Base-by-base conservation (phyloP, 2,329 filamentous ascomycete genomes). In the Aureobasidium sp. region DNA sequence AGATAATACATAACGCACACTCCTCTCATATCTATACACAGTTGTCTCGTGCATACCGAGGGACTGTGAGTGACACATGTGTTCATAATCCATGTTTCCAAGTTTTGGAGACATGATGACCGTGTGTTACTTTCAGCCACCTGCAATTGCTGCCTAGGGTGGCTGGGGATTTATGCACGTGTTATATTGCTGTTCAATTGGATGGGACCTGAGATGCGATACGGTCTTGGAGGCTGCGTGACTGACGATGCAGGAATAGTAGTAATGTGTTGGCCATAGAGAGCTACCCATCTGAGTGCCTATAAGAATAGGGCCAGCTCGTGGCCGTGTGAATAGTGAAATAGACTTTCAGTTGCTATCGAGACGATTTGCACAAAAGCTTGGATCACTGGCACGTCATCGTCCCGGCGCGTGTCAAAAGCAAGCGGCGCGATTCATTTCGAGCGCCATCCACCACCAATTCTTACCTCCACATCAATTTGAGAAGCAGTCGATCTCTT, bases 391-490 rank as follows among this genome's bases (percentile, higher is more conserved):
- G 25, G 25, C 45, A 55, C 51, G 51, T 55, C 51, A 55, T 31
- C 22, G 12, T 12, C 14, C 20, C 47, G 14, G 17, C 29, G 47
- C 47, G 47, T 49, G 47, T 36, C 48, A 52, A 52, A 51, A 51
- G 47, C 47, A 34, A 51, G 47, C 47, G 27, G 6, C 34, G 49
- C 49, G 51, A 41, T 53, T 53, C 51, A 29, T 53, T 29, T 53
- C 34, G 51, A 55, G 37, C 31, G 44, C 44, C 44, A 15, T 29
- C 44, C 37, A 27, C 31, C 31, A 34, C 25, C 51, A 55, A 55
- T 55, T 55, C 51, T 55, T 55, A 55, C 51, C 36, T 41, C 36
- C 47, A 34, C 48, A 52, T 52, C 48, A 20, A 52, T 52, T 53
- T 41, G 51, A 25, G 2, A 15, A 20, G 6, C 51, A 52, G 31